These are phyloP conservation scores for Capronia epimyces DNA, from an alignment of 2,329 filamentous ascomycete species.

Conservation along the genomic window DNA sequence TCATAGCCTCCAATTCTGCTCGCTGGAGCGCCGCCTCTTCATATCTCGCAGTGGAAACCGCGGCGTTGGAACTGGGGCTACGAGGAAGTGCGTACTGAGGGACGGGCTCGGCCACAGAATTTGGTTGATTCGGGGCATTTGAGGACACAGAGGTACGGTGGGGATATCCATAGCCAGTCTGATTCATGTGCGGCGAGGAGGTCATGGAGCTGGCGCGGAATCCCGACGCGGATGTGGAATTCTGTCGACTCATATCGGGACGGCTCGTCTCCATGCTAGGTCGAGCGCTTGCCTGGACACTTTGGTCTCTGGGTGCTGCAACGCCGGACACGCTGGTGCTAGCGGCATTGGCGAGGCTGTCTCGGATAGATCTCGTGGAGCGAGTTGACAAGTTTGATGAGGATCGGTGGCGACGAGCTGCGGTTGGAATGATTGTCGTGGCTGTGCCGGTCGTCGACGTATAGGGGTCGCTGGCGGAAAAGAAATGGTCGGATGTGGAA, in stretches of 20 bases:
- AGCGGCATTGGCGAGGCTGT: slow-evolving; percentile 24
- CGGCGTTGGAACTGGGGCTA: slow-evolving; percentile 31
- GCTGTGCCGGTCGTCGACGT: slow-evolving; percentile 40
- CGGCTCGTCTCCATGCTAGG: slow-evolving; percentile 25
- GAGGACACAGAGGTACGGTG: slow-evolving; percentile 24
- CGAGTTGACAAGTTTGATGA: slow-evolving; percentile 50
- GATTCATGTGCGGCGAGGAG: slow-evolving; percentile 19
- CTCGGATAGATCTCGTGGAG: slow-evolving; percentile 32
- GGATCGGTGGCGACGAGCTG: slow-evolving; percentile 52
- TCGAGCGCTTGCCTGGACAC: slow-evolving; percentile 20
- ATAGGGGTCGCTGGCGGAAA: slow-evolving; percentile 31
- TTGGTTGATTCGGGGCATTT: slow-evolving; percentile 1
- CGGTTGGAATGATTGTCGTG: slow-evolving; percentile 49
- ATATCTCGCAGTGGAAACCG: slow-evolving; percentile 35
- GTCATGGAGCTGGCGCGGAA: slow-evolving; percentile 18
- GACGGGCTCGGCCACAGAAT: not conserved
- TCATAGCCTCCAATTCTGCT: slow-evolving; percentile 42
- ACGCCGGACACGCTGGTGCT: slow-evolving; percentile 38
- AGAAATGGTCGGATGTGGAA: slow-evolving; percentile 49
- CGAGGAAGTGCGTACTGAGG: slow-evolving; percentile 20
- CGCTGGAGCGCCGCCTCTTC: slow-evolving; percentile 41
- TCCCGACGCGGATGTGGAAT: slow-evolving; percentile 39
- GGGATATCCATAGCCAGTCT: slow-evolving; percentile 13
- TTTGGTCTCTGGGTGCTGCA: slow-evolving; percentile 39
- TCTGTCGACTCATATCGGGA: slow-evolving; percentile 39